phyloP scores from a whole-genome alignment of 2,329 filamentous ascomycete species.

The Pezicula radicicola region DNA sequence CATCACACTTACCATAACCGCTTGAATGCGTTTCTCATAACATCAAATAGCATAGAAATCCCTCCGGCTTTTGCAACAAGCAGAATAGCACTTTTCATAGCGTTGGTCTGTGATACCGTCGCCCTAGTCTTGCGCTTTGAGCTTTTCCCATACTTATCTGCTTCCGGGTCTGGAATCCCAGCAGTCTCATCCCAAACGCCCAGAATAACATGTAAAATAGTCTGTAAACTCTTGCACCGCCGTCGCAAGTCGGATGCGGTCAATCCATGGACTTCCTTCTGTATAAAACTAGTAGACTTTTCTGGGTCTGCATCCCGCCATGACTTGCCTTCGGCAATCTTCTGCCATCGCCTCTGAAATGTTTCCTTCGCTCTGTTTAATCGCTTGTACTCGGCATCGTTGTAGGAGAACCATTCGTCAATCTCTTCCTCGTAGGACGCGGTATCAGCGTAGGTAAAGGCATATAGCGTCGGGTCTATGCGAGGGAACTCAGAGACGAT shows the following conservation, averaged over 20 bases:
- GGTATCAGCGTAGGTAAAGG: conserved; percentile 76
- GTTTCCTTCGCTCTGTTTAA: conserved; percentile 71
- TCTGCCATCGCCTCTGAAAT: conserved; percentile 75
- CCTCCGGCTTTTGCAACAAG: conserved; percentile 47
- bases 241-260: conserved; percentile 44
- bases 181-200: conserved; percentile 71
- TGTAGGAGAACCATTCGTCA: conserved; percentile 97
- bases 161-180: conserved; percentile 36
- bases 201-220: conserved; percentile 59
- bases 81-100: conserved; percentile 53
- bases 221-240: conserved; percentile 52
- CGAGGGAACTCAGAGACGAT: conserved; percentile 73
- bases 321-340: conserved; percentile 40
- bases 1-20: conserved; percentile 27
- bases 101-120: conserved; percentile 52
- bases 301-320: conserved; percentile 67
- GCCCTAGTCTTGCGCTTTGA: conserved; percentile 45
- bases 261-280: conserved; percentile 44
- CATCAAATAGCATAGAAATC: conserved; percentile 22
- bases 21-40: conserved; percentile 27
- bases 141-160: conserved; percentile 38
- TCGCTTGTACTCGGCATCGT: conserved; percentile 78
- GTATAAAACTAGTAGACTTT: conserved; percentile 54
- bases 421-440: conserved; percentile 81
- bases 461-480: conserved; percentile 71